Base-by-base conservation (phyloP, 2,329 filamentous ascomycete genomes). In the Colletotrichum cordylinicola region DNA sequence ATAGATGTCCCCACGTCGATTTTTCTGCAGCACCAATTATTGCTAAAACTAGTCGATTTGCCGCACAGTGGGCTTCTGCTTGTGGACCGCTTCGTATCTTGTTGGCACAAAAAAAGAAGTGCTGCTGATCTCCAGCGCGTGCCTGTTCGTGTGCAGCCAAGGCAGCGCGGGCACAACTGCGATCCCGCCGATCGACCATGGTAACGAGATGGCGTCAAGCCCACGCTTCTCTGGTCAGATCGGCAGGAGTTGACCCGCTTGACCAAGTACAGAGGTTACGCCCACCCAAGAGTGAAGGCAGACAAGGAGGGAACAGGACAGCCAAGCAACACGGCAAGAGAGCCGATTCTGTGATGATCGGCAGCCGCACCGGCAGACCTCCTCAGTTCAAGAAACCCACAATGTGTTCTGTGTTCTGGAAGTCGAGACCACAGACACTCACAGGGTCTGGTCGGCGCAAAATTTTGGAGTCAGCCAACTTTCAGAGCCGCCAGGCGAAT, bases 71-170 rank as follows among this genome's bases (percentile, higher is more conserved):
- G 66, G 33, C 29, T 70, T 18, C 43, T 27, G 52, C 72, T 35
- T 66, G 67, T 74, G 72, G 72, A 55, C 33, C 67, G 16, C 33
- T 66, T 74, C 67, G 67, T 71, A 71, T 74, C 60, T 67, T 21
- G 27, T 58, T 29, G 15, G 24, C 12, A 4, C 10, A 37, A 55
- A 62, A 66, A 21, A 60, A 72, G n/a, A 61, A 55, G 27, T n/a
- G 16, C 33, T 27, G 67, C 67, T 61, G 72, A 67, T 75, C 72
- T 29, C 39, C 52, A 29, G 48, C 67, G 52, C 43, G 21, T 66
- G 61, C 67, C 48, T 71, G 16, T 61, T 58, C 31, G 27, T 52
- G 39, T 27, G n/a, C 43, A 48, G 43, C 67, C 21, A 18, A 13
- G 37, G 55, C n/a, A n/a, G 37, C 55, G 24, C 56, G 61, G 48